phyloP scores from a whole-genome alignment of 2,329 filamentous ascomycete species.

The Escovopsis sp. region DNA sequence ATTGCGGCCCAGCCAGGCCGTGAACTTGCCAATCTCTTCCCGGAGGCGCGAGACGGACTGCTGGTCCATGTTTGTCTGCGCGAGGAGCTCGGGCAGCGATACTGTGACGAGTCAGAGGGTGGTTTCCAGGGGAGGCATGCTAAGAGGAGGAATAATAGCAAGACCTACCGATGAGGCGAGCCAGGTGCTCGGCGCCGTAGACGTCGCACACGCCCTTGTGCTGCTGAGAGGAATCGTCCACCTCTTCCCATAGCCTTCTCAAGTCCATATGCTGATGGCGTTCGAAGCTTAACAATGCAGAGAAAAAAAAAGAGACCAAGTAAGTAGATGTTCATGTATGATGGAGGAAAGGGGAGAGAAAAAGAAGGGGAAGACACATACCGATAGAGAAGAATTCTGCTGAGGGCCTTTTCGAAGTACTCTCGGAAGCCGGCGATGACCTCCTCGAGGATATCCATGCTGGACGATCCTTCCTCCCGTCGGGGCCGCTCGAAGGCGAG shows the following conservation, averaged over 20 bases:
- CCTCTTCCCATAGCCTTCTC: slow-evolving; percentile 51
- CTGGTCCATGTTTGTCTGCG: slow-evolving; percentile 95
- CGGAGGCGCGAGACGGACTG: slow-evolving; percentile 79
- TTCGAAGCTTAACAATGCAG: slow-evolving; percentile 53
- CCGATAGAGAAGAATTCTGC: slow-evolving; percentile 77
- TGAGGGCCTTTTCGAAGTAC: slow-evolving; percentile 86
- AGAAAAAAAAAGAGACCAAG: too few relatives aligned
- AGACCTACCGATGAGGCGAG: slow-evolving; percentile 68
- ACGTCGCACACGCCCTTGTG: slow-evolving; percentile 64
- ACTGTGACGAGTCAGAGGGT: slow-evolving; percentile 34
- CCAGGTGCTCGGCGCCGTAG: slow-evolving; percentile 86
- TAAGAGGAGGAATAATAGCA: neutral
- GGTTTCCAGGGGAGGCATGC: too few relatives aligned
- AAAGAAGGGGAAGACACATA: slow-evolving; percentile 17
- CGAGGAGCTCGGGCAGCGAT: slow-evolving; percentile 80
- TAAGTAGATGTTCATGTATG: neutral
- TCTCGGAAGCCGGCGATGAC: slow-evolving; percentile 73
- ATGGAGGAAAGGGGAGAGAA: neutral
- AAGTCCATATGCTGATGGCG: slow-evolving; percentile 74
- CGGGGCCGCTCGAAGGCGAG: slow-evolving; percentile 52
- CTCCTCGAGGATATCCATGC: slow-evolving; percentile 79
- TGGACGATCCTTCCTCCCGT: slow-evolving; percentile 50
- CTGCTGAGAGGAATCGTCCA: slow-evolving; percentile 42
- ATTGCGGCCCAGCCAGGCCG: slow-evolving; percentile 68
- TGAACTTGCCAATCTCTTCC: slow-evolving; percentile 79